phyloP scores from a whole-genome alignment of 2,329 filamentous ascomycete genomes.

The Calonectria pseudoturangicola region DNA sequence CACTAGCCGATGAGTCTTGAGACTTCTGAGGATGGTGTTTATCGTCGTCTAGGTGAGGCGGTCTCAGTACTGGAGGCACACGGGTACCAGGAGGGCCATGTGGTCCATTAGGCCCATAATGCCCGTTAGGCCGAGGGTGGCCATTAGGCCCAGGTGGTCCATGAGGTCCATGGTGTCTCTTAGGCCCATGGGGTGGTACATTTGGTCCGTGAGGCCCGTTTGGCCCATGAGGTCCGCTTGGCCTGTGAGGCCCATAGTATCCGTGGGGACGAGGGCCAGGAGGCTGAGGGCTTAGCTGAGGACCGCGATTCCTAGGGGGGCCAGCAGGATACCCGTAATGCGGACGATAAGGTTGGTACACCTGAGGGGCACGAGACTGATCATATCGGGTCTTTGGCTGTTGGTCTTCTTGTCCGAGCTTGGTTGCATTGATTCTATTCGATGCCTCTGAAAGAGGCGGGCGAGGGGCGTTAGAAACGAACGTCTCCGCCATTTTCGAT shows the following conservation, averaged over 20 bases:
- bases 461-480: constrained; percentile 56
- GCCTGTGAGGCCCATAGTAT: constrained; percentile 6
- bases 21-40: constrained; percentile 64
- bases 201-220: background rate
- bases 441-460: constrained; percentile 69
- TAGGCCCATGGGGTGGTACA: background rate
- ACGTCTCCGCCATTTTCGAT: constrained; percentile 58
- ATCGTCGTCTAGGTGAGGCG: constrained; percentile 57
- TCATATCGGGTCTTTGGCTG: constrained; percentile 57
- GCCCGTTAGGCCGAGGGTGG: background rate
- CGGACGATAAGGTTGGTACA: constrained; percentile 42
- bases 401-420: constrained; percentile 54
- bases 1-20: constrained; percentile 64
- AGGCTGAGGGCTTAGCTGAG: constrained; percentile 33
- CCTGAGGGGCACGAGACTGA: constrained; percentile 44
- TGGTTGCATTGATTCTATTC: constrained; percentile 67
- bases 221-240: background rate
- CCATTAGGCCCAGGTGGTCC: constrained; percentile 2
- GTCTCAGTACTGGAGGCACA: constrained; percentile 44
- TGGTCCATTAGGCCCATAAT: constrained; percentile 4
- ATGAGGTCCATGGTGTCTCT: background rate
- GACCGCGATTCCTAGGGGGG: constrained; percentile 45
- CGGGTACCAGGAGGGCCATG: constrained; percentile 45
- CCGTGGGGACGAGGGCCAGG: constrained; percentile 47
- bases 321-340: constrained; percentile 43